Base-by-base conservation (phyloP, 805 yeast species). In the Teunomyces atbi region DNA sequence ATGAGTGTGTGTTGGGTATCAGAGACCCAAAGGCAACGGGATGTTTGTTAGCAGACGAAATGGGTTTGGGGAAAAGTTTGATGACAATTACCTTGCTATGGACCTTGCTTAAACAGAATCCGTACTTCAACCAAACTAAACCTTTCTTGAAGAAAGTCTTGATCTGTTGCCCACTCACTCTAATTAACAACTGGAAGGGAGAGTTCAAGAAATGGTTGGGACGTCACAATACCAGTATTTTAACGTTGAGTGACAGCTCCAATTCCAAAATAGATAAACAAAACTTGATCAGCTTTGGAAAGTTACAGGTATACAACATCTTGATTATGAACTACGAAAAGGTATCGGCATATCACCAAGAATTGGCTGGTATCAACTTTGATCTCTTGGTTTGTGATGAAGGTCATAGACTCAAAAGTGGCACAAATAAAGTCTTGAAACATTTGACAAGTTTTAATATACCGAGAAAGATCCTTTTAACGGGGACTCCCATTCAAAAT, bases 401-500 rank as follows among this genome's bases (percentile, higher is more conserved):
- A 60, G 99, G 98, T 2, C 99, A 94, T 62, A 73, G 96, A 41
- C 73, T 94, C 53, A 94, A 92, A 56, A 87, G 81, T 54, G 73
- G 81, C 4, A 69, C 82, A 7, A 89, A 87, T 48, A 90, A 89
- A 62, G 81, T 86, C 0, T 68, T 89, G 43, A 82, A 81, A 48
- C 80, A 83, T 0, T 68, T 92, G 44, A 79, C 77, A 34, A 56
- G 72, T 1, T 64, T 90, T 13, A 68, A 81, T 35, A 74, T 84
- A 3, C 70, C 71, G 6, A 78, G 73, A 36, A 80, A 84, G 49
- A 68, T 92, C 2, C 58, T 92, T 4, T 68, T 94, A 5, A 81
- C 96, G 0, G 99, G 97, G 0, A 89, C 97, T 0, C 97, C 96
- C 0, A 89, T 94, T 29, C 99, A 94, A 60, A 94, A 94, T 65